Base-by-base conservation (phyloP, 441 rosid genomes). In the Pelargonium citronellum region DNA sequence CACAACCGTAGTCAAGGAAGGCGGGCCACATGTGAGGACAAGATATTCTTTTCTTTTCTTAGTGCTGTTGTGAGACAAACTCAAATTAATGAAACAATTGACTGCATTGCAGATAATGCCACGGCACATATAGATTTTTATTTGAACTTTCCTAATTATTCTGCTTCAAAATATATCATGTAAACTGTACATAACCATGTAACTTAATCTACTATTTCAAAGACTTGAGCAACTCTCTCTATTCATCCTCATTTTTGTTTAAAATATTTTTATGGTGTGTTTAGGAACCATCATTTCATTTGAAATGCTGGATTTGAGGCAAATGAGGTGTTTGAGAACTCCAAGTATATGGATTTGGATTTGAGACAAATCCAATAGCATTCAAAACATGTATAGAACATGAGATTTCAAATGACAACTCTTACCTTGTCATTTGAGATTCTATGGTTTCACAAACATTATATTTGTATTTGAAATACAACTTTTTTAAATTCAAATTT, bases 11-110 rank as follows among this genome's bases (percentile, higher is more conserved):
- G 75, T 75, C 22, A 84, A 0, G 43, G 91, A 86, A 27, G 90
- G 85, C 1, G 87, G 86, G 19, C 96, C 97, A 74, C 97, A 94
- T 17, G 92, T 84, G 72, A 91, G 94, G 66, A 91, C 97, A 61
- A 94, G 83, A 78, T 82, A 91, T 77, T 91, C 96, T 80, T 94
- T 94, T 82, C 89, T 84, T 49, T 79, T 90, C 85, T 89, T 94
- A 22, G 94, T 62, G 81, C 97, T 94, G 87, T 66, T 19, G 2
- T 11, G n/a, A 17, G 53, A 24, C 24, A 12, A 65, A 17, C 58
- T n/a, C 3, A 13, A 41, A 49, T 70, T 70, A 72, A 51, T 17
- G 16, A 71, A 20, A 64, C 63, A 55, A 12, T 3, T 0, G 20
- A 37, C 27, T 44, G 47, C 9, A 1, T 62, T 37, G 34, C 47